These are phyloP conservation scores for Monilinia fructigena DNA, from an alignment of 2,329 filamentous ascomycete genomes.

Conservation along the genomic window DNA sequence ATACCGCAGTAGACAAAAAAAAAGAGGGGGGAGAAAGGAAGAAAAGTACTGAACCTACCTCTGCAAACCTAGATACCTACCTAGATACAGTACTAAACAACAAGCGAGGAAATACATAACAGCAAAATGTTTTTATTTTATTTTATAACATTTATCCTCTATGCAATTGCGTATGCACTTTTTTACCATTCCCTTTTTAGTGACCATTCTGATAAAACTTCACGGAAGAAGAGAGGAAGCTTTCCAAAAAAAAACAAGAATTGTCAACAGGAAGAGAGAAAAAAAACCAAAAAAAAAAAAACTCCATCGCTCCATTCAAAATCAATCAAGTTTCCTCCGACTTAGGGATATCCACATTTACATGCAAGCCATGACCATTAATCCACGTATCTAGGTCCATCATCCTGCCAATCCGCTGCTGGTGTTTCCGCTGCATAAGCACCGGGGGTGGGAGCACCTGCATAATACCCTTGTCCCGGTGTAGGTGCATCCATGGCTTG, in stretches of 20 bases:
- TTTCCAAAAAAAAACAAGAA: not conserved
- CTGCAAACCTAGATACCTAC: too few relatives aligned
- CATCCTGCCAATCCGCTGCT: slow-evolving; percentile 49
- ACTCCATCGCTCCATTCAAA: slow-evolving; percentile 13
- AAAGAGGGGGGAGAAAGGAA: too few relatives aligned
- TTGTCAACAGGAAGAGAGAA: not conserved
- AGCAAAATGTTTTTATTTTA: too few relatives aligned
- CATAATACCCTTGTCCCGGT: slow-evolving; percentile 42
- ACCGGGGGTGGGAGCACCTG: slow-evolving; percentile 38
- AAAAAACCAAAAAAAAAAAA: not conserved
- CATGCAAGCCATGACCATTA: slow-evolving; percentile 24
- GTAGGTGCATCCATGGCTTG: slow-evolving; percentile 52
- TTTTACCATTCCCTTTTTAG: too few relatives aligned
- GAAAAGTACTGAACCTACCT: too few relatives aligned
- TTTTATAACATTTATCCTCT: too few relatives aligned
- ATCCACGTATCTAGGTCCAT: slow-evolving; percentile 45
- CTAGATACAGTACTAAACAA: too few relatives aligned
- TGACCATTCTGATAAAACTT: slow-evolving; percentile 7
- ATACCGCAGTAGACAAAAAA: too few relatives aligned
- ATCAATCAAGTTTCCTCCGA: slow-evolving; percentile 7
- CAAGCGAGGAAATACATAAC: too few relatives aligned
- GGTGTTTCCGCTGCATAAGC: slow-evolving; percentile 55
- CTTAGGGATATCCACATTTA: not conserved
- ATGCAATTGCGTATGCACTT: too few relatives aligned
- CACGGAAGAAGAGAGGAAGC: not conserved